Conservation (phyloP, 2,329 filamentous ascomycete genomes). For the Cytospora schulzeri region DNA sequence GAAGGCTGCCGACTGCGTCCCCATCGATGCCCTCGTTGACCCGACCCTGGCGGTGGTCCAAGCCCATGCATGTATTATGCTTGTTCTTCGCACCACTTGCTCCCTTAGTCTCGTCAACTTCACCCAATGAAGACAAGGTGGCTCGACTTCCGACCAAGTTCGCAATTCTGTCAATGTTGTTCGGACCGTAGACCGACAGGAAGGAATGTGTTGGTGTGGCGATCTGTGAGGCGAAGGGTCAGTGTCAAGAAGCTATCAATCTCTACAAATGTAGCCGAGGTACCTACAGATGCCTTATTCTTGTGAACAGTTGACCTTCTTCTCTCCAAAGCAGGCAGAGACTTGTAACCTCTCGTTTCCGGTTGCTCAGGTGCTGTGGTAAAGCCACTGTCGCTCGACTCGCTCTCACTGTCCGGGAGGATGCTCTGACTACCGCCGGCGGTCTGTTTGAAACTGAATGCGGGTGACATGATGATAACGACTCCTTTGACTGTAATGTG, state of each 20-base stretch:
- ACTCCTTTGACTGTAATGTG: background rate
- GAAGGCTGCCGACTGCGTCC: no score
- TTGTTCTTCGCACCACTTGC: no score
- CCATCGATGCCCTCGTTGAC: no score
- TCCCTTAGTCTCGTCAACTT: background rate
- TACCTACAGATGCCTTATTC: background rate
- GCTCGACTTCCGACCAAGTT: no score
- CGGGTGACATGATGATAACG: background rate
- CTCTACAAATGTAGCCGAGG: background rate
- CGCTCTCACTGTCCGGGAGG: fast-evolving
- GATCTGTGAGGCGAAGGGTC: background rate
- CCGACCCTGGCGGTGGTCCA: background rate
- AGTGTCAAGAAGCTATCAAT: background rate
- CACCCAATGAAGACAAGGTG: no score
- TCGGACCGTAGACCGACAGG: no score
- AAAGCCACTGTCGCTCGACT: background rate
- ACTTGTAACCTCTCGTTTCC: background rate
- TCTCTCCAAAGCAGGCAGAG: background rate
- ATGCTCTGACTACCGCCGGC: background rate
- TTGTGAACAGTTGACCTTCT: background rate
- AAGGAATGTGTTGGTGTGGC: no score
- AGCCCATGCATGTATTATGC: no score
- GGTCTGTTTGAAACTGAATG: no score
- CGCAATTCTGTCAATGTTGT: no score
- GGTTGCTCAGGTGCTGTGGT: background rate